Conservation (phyloP, 768 basidiomycete species). For the Lentinula guzmanii region DNA sequence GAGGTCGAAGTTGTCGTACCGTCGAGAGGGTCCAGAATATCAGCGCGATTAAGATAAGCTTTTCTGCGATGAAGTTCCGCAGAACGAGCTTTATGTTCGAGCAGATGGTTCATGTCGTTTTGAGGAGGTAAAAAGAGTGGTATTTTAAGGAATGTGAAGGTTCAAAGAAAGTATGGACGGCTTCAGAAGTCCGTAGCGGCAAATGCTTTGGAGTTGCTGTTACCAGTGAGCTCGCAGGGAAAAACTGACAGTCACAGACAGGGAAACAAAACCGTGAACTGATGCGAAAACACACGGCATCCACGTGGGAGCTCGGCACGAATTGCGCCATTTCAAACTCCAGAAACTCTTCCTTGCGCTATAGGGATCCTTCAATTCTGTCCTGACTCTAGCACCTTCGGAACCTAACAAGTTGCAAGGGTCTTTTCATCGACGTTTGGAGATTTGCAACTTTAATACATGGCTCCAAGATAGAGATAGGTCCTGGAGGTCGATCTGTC, state of each 20-base stretch:
- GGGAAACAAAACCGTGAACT: background rate
- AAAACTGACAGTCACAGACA: background rate
- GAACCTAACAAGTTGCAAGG: too few species aligned
- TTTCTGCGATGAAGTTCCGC: background rate
- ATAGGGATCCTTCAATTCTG: too few species aligned
- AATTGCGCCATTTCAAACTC: too few species aligned
- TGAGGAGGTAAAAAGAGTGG: background rate
- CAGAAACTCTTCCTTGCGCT: too few species aligned
- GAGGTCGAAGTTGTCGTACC: background rate
- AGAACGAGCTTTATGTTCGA: background rate
- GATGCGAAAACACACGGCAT: background rate
- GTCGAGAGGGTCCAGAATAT: background rate
- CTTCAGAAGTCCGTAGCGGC: background rate
- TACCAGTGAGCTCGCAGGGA: background rate
- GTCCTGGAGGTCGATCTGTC: too few species aligned
- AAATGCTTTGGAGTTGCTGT: background rate
- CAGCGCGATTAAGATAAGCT: constrained; percentile 3
- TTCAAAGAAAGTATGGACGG: background rate
- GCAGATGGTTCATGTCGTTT: constrained; percentile 2
- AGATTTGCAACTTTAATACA: too few species aligned
- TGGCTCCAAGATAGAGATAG: too few species aligned
- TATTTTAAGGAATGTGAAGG: background rate
- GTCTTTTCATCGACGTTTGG: too few species aligned
- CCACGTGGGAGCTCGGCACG: too few species aligned
- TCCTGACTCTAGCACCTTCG: too few species aligned